Base-by-base conservation (phyloP, 2,329 filamentous ascomycete species). In the Hysterium pulicare region DNA sequence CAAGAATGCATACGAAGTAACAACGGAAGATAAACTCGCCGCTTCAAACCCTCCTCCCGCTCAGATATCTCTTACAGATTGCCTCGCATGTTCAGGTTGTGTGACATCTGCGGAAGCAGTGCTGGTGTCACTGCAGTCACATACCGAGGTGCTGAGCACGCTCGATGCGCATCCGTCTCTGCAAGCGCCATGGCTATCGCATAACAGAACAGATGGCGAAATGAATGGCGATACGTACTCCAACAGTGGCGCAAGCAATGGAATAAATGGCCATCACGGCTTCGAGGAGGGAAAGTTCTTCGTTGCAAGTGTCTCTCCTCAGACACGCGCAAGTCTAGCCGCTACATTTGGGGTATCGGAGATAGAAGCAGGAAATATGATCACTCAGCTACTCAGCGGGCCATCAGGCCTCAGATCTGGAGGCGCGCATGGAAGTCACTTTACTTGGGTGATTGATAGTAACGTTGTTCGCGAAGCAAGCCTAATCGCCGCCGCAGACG, bases 61-160 rank as follows among this genome's bases (percentile, higher is more conserved):
- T 5, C 83, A 95, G 63, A 97, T 98, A 57, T 96, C 90, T 37
- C 80, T 98, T 47, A 97, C 93, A 5, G 93, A 98, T 69, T 98
- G 93, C 61, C 84, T 98, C 38, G 93, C 93, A 40, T 98, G 93
- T 69, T 96, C 93, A 8, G 93, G 93, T 40, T 98, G 93, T 67
- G 93, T 98, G 39, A 98, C 93, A 16, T 95, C 90, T 5, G 93
- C 93, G 35, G 93, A 98, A 71, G 93, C 93, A 13, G 88, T 98
- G n/a, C 81, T 98, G 32, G 90, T 98, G 39, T 93, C 87, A 45
- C 71, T 98, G 41, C 93, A 98, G 69, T 95, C 88, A 53, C 93
- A 98, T 67, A 81, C 83, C 28, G 93, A 98, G 69, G 90, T 98
- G 6, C 75, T 98, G 37, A 81, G 79, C 46, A 85, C 87, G 4